These are phyloP conservation scores for Microascus cirrosus DNA, from an alignment of 2,329 filamentous ascomycete species.

Conservation along the genomic window DNA sequence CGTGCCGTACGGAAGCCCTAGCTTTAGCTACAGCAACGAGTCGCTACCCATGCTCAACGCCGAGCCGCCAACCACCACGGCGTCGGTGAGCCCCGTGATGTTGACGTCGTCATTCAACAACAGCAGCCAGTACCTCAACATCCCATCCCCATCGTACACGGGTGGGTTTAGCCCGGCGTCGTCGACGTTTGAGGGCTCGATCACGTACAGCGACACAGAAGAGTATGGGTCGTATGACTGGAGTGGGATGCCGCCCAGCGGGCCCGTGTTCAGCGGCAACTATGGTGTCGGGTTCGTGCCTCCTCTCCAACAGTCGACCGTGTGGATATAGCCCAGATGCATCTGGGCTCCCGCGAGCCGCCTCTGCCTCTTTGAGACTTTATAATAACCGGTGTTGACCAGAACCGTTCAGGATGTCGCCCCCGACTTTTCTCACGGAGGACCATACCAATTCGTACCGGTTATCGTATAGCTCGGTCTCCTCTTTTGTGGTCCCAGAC, in stretches of 20 bases:
- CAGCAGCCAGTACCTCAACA: slow-evolving; percentile 46
- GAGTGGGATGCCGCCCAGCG: slow-evolving; percentile 27
- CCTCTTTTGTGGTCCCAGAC: neutral
- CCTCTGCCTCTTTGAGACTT: neutral
- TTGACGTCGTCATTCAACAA: slow-evolving; percentile 43
- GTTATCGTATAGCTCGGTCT: neutral
- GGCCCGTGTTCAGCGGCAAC: slow-evolving; percentile 22
- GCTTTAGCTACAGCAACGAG: slow-evolving; percentile 55
- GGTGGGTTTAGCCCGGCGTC: slow-evolving; percentile 51
- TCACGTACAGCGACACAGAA: slow-evolving; percentile 51
- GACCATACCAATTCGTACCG: neutral
- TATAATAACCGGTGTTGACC: neutral
- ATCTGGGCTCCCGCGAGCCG: neutral
- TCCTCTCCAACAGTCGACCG: slow-evolving; percentile 41
- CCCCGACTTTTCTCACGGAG: neutral
- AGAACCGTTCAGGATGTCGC: neutral
- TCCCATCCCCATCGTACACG: slow-evolving; percentile 50
- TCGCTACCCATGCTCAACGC: slow-evolving; percentile 45
- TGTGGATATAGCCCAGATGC: slow-evolving; percentile 39
- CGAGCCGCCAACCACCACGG: slow-evolving; percentile 38
- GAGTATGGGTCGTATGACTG: slow-evolving; percentile 41
- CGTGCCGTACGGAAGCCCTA: slow-evolving; percentile 42
- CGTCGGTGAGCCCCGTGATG: slow-evolving; percentile 20
- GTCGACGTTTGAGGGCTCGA: slow-evolving; percentile 51
- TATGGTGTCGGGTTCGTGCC: slow-evolving; percentile 47